These are phyloP conservation scores for Scheffersomyces stambukii DNA, from an alignment of 1,139 yeast genomes.

Conservation along the genomic window DNA sequence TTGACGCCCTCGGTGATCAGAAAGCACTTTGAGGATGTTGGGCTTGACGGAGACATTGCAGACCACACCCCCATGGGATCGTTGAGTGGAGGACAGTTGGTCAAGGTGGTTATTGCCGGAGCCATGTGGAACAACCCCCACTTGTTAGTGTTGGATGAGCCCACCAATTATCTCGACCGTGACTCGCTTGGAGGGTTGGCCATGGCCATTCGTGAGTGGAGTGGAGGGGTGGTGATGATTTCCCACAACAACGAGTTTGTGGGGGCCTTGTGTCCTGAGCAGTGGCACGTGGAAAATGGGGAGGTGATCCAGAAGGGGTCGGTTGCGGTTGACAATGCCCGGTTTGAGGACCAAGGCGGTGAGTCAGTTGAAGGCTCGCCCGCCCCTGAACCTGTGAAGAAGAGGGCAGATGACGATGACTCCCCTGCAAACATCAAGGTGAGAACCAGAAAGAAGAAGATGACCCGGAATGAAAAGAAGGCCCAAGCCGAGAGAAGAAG, in stretches of 20 bases:
- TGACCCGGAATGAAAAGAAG: conserved; percentile 95
- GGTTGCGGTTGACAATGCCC: conserved; percentile 64
- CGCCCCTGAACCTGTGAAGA: conserved; percentile 29
- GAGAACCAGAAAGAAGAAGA: conserved; percentile 86
- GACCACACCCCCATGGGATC: conserved; percentile 98
- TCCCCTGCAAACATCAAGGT: conserved; percentile 96
- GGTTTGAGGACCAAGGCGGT: conserved; percentile 74
- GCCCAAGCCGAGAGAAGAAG: conserved; percentile 90
- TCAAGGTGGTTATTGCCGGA: conserved; percentile 97
- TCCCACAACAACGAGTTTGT: conserved; percentile 97
- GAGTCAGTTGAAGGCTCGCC: conserved; percentile 18
- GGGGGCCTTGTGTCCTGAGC: conserved; percentile 97
- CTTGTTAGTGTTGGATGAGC: conserved; percentile 93
- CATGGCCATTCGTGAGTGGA: conserved; percentile 95
- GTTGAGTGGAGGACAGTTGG: conserved; percentile 95
- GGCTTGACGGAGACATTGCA: conserved; percentile 96
- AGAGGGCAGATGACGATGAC: conserved; percentile 66
- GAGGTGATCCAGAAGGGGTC: conserved; percentile 79
- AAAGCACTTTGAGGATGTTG: conserved; percentile 95
- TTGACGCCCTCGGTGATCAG: conserved; percentile 87
- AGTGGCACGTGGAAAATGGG: conserved; percentile 96
- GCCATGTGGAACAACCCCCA: conserved; percentile 99
- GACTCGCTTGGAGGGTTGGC: conserved; percentile 97
- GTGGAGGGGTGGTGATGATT: conserved; percentile 98
- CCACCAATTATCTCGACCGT: conserved; percentile 96